A percentile compares a stretch with the other conserved stretches of the same genome.
Evolutionary conservation across 2,329 filamentous ascomycete genomes (phyloP).

Genomic region (Rachicladosporium sp.): DNA sequence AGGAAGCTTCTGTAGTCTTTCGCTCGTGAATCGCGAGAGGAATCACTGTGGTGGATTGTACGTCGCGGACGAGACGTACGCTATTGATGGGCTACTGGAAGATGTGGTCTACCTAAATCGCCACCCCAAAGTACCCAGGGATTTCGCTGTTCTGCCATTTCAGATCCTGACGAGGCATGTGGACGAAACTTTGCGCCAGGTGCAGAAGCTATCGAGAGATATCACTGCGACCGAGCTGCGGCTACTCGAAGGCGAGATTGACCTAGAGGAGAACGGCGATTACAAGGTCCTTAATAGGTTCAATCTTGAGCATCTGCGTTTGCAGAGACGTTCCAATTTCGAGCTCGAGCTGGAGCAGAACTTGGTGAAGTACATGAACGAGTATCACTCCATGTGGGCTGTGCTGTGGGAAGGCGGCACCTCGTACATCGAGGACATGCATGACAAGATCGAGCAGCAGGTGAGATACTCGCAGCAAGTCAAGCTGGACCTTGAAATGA

Average conservation of each 20-base stretch:
- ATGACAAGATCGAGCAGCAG: constrained; percentile 24
- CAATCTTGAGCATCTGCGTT: constrained; percentile 22
- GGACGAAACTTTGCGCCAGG: constrained; percentile 19
- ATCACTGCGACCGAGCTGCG: constrained; percentile 21
- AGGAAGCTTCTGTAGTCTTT: constrained; percentile 22
- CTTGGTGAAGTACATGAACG: constrained; percentile 21
- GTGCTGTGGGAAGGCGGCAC: constrained; percentile 21
- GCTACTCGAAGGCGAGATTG: constrained; percentile 21
- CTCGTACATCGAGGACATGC: constrained; percentile 23
- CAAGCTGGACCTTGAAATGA: constrained; percentile 19
- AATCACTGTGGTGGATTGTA: constrained; percentile 21
- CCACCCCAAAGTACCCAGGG: constrained; percentile 22
- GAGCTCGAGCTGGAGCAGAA: constrained; percentile 22
- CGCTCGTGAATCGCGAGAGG: constrained; percentile 18
- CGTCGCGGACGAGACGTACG: constrained; percentile 18
- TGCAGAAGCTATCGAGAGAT: constrained; percentile 18
- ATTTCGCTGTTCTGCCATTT: constrained; percentile 22
- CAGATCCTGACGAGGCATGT: constrained; percentile 20
- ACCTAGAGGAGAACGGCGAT: constrained; percentile 22
- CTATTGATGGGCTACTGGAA: constrained; percentile 16
- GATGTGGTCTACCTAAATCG: constrained; percentile 19
- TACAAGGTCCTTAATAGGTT: constrained; percentile 24
- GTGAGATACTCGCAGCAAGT: constrained; percentile 21
- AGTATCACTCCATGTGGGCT: constrained; percentile 20
- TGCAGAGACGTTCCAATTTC: constrained; percentile 21